Base-by-base conservation (phyloP, 441 rosid genomes). In the Erysimum cheiri region DNA sequence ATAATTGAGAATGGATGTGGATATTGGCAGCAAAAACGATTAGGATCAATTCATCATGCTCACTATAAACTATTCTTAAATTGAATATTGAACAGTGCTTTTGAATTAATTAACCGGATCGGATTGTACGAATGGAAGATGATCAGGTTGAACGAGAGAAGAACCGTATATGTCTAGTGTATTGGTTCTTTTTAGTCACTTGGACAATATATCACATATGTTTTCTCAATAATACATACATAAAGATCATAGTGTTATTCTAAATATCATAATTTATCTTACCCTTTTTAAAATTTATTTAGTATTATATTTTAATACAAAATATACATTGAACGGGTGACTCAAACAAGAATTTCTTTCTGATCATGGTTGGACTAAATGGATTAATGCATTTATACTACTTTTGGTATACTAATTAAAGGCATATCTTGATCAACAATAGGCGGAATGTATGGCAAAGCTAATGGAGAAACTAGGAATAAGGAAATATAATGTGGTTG, bases 381-480 rank as follows among this genome's bases (percentile, higher is more conserved):
- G 24, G 24, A 22, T n/a, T n/a, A n/a, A 22, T 22, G 24, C 24
- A 22, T 22, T 22, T 22, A 2, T 2, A 22, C 24, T 22, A 22
- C 24, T 22, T 22, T 22, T 22, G 24, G 24, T 22, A 22, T 22
- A 22, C 24, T 22, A 1, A 22, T 32, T 13, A 60, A 60, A 5
- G 1, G 12, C 12, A 43, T 2, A 11, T 72, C 22, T 43, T 8
- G 40, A 13, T 19, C 22, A 48, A 41, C 12, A 12, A 43, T 88
- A 93, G 78, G 98, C 96, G 14, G 72, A 61, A 14, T 78, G 81
- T 2, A 65, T 88, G 19, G 85, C 46, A 31, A 87, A 82, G 62
- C 71, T 88, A 58, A 80, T 89, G 35, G 88, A 86, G 44, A 83
- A 70, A 55, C 17, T 85, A 17, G 84, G 80, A 8, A 77, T 87